Evolutionary conservation across 2,329 filamentous ascomycete genomes (phyloP).

Genomic region (Aspergillus persii): DNA sequence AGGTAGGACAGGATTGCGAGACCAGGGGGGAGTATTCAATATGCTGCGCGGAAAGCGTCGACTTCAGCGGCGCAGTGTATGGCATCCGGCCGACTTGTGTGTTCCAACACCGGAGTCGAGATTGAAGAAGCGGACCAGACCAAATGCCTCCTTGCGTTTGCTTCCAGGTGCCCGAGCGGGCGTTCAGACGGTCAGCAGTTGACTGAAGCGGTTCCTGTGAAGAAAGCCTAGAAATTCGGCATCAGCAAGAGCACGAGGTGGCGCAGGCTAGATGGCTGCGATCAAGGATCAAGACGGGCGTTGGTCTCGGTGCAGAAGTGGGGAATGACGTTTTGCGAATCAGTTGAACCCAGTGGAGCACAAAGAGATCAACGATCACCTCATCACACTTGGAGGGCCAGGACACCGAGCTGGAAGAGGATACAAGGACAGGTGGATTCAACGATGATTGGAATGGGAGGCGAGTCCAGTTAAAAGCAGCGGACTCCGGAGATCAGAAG

Average conservation of each 20-base stretch:
- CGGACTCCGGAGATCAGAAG: constrained; percentile 14
- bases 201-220: background rate
- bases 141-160: background rate
- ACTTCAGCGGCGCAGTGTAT: constrained; percentile 52
- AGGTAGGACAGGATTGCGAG: constrained; percentile 24
- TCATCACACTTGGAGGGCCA: background rate
- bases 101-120: constrained; percentile 27
- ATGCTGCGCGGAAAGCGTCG: constrained; percentile 53
- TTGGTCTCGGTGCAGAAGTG: background rate
- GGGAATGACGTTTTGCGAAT: background rate
- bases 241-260: background rate
- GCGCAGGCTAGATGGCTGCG: background rate
- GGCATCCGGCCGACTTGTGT: constrained; percentile 47
- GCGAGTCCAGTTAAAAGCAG: background rate
- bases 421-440: background rate
- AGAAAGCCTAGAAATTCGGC: background rate
- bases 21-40: constrained; percentile 52
- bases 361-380: background rate
- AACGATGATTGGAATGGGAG: background rate
- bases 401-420: background rate
- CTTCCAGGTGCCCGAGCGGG: background rate
- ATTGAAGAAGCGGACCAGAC: background rate
- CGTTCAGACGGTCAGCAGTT: background rate
- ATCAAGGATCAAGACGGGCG: background rate
- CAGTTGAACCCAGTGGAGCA: constrained; percentile 2